Conservation (phyloP, 108 stramenopile genomes). For the Conticribra guillardii region DNA sequence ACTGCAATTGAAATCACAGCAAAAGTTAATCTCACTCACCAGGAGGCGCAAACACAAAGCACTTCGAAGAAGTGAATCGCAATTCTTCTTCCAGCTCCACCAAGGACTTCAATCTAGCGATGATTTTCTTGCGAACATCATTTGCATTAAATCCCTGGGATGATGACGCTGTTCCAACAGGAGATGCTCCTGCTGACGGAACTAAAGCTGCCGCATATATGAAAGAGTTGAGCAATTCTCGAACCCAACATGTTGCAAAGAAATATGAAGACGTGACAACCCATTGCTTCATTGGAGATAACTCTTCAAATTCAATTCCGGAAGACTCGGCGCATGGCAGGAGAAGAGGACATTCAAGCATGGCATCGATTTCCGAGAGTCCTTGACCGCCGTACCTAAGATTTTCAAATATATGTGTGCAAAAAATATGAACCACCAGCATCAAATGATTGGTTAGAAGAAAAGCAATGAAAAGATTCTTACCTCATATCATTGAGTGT, state of each 20-base stretch:
- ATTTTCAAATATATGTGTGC: too few relatives aligned
- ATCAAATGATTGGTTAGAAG: too few relatives aligned
- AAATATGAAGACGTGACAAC: conserved; percentile 40
- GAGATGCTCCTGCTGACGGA: not conserved
- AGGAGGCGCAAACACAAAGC: conserved; percentile 50
- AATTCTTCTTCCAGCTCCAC: conserved; percentile 55
- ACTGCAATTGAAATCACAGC: not conserved
- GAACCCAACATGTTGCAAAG: conserved; percentile 51
- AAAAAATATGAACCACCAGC: too few relatives aligned
- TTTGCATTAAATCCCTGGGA: conserved; percentile 31
- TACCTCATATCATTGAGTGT: conserved; percentile 29
- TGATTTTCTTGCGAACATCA: conserved; percentile 36
- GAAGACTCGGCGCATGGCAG: conserved; percentile 32
- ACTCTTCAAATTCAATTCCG: conserved; percentile 36
- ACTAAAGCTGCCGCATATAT: conserved; percentile 31
- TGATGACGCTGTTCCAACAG: conserved; percentile 15
- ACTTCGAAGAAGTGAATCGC: conserved; percentile 40
- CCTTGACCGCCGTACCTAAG: conserved; percentile 41
- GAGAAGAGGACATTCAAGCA: conserved; percentile 46
- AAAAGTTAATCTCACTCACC: conserved; percentile 18
- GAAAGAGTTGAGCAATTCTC: conserved; percentile 55
- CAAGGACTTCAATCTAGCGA: conserved; percentile 36
- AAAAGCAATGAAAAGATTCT: not conserved
- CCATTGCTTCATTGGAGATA: conserved; percentile 31
- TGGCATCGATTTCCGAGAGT: conserved; percentile 46